Evolutionary conservation across 2,329 filamentous ascomycete genomes (phyloP), one percentile per base, ranked within the genome.

Genomic region (Nannizziopsis barbatae): DNA sequence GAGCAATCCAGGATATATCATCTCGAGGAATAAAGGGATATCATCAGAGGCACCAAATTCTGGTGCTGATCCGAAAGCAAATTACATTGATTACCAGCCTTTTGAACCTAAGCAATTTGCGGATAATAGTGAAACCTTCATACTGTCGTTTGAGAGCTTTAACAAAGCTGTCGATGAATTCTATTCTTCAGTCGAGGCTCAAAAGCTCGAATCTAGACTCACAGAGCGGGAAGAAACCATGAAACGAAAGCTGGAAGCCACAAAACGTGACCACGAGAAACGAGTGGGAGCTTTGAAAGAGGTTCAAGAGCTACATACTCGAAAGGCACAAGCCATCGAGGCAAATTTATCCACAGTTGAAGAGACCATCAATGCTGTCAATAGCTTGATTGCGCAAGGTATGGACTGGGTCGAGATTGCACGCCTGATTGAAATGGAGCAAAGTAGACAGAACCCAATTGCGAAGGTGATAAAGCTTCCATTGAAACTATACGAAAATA

Each of bases 351-450:
- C 94, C 60, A 79, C 88, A 44, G 89, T 96, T 0, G 85, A 95
- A 62, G 92, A 96, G 67, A 88, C 87, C 3, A 88, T 88, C 63
- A 86, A 88, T 62, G 88, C 92, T 2, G 83, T 98, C 46, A 96
- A 94, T 63, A 86, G 86, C 0, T 71, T 96, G n/a, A 79, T 98
- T 51, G 79, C 79, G 4, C 87, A 95, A 60, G 90, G 90, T 9
- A 96, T 96, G 88, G 92, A 98, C 58, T 98, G 92, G 92, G 80
- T 87, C 9, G 85, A 95, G 55, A 89, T 96, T 58, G 86, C 79
- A 8, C 84, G 83, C 50, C 70, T 98, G 53, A 85, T 98, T 45
- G 87, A 95, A 62, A 78, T 87, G 55, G 90, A 96, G 62, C 85
- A 93, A 63, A 79, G 74, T 52, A 75, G 81, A 42, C 75, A 79